phyloP scores from a whole-genome alignment of 2,329 filamentous ascomycete species.

The Thelonectria rubi region DNA sequence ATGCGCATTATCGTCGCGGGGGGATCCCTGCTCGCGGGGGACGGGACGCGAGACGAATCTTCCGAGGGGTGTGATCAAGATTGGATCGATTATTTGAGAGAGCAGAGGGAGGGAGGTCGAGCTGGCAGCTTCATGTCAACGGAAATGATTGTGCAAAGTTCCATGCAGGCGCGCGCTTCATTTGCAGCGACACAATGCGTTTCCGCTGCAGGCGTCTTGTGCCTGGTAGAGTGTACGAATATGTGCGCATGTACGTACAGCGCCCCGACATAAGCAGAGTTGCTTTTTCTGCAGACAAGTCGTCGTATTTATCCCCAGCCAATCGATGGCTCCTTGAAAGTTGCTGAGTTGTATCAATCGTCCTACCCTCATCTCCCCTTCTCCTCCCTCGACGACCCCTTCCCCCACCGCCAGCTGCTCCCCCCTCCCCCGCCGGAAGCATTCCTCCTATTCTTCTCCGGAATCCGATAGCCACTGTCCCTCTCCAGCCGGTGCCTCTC shows the following conservation, averaged over 20 bases:
- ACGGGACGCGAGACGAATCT: background rate
- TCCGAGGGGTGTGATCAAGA: constrained; percentile 17
- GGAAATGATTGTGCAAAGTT: no score
- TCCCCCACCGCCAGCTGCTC: constrained; percentile 6
- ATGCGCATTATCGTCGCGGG: constrained; percentile 15
- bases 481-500: constrained; percentile 51
- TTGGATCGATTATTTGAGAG: no score
- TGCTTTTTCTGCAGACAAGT: background rate
- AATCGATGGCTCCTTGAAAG: background rate
- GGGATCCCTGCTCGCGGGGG: constrained; percentile 17
- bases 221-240: no score
- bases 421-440: constrained; percentile 12
- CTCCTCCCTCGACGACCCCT: constrained; percentile 13
- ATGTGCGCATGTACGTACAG: no score
- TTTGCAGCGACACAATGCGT: no score
- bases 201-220: background rate
- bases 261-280: background rate
- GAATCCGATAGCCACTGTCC: constrained; percentile 51
- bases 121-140: no score
- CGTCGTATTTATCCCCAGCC: background rate
- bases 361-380: constrained; percentile 4
- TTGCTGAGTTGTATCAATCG: background rate
- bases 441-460: constrained; percentile 48
- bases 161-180: no score
- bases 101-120: background rate